Base-by-base conservation (phyloP, 2,329 filamentous ascomycete species). In the Fusarium haematococcum region DNA sequence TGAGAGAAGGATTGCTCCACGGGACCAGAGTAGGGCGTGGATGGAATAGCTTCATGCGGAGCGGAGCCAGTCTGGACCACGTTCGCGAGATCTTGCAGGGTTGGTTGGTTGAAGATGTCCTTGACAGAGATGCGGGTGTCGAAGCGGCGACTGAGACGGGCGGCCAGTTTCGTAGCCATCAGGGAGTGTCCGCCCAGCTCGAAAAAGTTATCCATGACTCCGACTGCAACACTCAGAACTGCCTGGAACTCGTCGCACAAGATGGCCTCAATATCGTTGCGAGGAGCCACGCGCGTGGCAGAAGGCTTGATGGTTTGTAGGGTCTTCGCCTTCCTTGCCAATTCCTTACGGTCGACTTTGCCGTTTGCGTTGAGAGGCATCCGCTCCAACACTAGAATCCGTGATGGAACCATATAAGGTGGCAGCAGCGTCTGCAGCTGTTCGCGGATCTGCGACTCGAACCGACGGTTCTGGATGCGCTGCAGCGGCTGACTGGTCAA, bases 401-500 rank as follows among this genome's bases (percentile, higher is more conserved):
- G 32, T 32, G 32, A 10, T 32, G 32, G 32, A 32, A 32, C 32
- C 32, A 32, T 32, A 13, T 32, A 32, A 32, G 32, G 32, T 32
- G 32, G 32, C 32, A 32, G 37, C 1, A 69, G n/a, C 7, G 57
- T 60, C 6, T 41, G 63, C 0, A 63, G 56, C 9, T 25, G 27
- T 25, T 71, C 60, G 1, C 63, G 69, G 14, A 76, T 62, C 23
- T 67, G 58, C 0, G 63, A 7, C 0, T 43, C 65, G 1, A 32
- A 60, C 6, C 54, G 65, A 2, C 68, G 68, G 1, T 58, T 62
- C 18, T 63, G 45, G 2, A 63, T 25, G 16, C 66, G 67, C 25
- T 69, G 71, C 0, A 78, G 41, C 0, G 78, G 78, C 6, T 65
- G 67, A 27, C 64, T 80, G 45, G 58, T 68, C 1, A 79, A 65